These are phyloP conservation scores for Acanthamoeba castellanii DNA, from an alignment of 208 protist genomes.

Conservation along the genomic window DNA sequence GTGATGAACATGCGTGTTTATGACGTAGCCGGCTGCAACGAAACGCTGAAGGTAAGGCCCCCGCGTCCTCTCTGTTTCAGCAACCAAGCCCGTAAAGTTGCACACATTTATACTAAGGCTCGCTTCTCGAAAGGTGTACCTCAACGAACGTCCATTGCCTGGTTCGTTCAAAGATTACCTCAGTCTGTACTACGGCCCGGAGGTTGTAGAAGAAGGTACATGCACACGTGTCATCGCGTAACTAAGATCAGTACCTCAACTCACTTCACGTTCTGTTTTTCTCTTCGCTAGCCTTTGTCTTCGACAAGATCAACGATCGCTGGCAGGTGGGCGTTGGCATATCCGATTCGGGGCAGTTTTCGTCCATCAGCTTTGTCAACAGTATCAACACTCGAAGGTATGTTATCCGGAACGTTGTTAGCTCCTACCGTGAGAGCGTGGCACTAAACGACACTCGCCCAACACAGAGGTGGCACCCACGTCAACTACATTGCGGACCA, in stretches of 20 bases:
- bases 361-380: slow-evolving; percentile 99
- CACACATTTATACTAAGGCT: not conserved
- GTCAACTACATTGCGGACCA: slow-evolving; percentile 90
- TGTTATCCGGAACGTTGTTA: no score
- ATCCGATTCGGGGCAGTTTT: slow-evolving; percentile 93
- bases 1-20: slow-evolving; percentile 98
- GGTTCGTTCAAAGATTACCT: not conserved
- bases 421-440: no score
- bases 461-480: slow-evolving; percentile 97
- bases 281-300: slow-evolving; percentile 80
- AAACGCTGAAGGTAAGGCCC: slow-evolving; percentile 86
- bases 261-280: slow-evolving; percentile 98
- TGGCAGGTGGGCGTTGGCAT: slow-evolving; percentile 98
- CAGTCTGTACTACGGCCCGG: not conserved
- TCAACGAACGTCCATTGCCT: slow-evolving; percentile 93
- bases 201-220: not conserved
- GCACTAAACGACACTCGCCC: not conserved
- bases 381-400: slow-evolving; percentile 96
- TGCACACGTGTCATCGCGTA: not conserved
- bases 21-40: slow-evolving; percentile 98
- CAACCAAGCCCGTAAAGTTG: no score
- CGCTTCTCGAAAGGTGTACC: slow-evolving; percentile 89
- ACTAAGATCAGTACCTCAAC: slow-evolving; percentile 63
- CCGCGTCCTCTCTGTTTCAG: not conserved
- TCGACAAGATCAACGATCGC: slow-evolving; percentile 92